Evolutionary conservation across 352 stramenopile genomes (phyloP), one percentile per base, ranked within the genome.

Genomic region (Pilasporangium apinafurcum): DNA sequence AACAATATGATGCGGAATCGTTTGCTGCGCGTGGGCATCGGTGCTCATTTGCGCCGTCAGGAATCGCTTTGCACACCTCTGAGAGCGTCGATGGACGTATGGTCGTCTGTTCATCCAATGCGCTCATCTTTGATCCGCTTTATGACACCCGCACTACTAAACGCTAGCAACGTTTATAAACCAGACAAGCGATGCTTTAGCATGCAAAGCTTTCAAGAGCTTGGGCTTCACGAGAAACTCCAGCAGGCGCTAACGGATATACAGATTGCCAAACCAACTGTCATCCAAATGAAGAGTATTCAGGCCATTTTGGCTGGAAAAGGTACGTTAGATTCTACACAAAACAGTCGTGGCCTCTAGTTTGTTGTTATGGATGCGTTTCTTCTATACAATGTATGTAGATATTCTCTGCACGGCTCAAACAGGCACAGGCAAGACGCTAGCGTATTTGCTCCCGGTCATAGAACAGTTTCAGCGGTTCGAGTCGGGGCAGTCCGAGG

Each of bases 341-440:
- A n/a, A n/a, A n/a, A n/a, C n/a, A n/a, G n/a, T n/a, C n/a, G n/a
- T n/a, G n/a, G n/a, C n/a, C n/a, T n/a, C n/a, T n/a, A n/a, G n/a
- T n/a, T n/a, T 34, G 29, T 34, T 10, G 29, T 34, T 34, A n/a
- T 34, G 29, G 29, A 34, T 34, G 29, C n/a, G n/a, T n/a, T n/a
- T n/a, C n/a, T n/a, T n/a, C n/a, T n/a, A n/a, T n/a, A n/a, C n/a
- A n/a, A n/a, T n/a, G n/a, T n/a, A n/a, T 36, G 48, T 37, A 30
- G 60, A 83, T 30, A 56, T 83, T n/a, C 42, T 86, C n/a, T 84
- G 71, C 44, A 56, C 72, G 10, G 74, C 72, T 9, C 71, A 83
- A 37, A 86, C 74, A 4, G 74, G 74, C 10, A 86, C 71, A 3
- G 74, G 74, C 42, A 86, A 86, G 56, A 86, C 74, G 16, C 46